Percentiles rank a stretch among this genome's conserved stretches.
These are phyloP conservation scores for Aspergillus flavus DNA, from an alignment of 2,329 filamentous ascomycete species.

Conservation along the genomic window DNA sequence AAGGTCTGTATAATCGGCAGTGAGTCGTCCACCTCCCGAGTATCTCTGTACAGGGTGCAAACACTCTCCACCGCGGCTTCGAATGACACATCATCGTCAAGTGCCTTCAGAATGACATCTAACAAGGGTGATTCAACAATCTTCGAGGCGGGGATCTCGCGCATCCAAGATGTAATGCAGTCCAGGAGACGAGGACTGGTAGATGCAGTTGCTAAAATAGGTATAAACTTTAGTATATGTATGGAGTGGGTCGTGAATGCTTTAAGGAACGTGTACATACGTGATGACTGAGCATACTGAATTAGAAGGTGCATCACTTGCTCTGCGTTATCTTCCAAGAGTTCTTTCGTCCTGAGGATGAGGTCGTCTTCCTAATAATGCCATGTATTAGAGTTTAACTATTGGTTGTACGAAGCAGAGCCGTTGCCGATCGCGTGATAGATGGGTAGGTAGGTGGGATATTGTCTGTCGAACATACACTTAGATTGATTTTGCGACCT, in stretches of 20 bases:
- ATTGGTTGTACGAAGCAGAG: constrained; percentile 11
- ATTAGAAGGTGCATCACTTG: constrained; percentile 85
- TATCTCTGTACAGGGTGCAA: constrained; percentile 89
- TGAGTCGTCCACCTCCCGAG: constrained; percentile 89
- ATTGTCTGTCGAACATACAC: constrained; percentile 74
- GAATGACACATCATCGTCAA: constrained; percentile 75
- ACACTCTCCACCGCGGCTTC: constrained; percentile 90
- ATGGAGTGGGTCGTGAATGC: neutral
- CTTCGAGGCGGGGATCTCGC: constrained; percentile 82
- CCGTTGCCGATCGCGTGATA: constrained; percentile 36
- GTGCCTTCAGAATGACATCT: constrained; percentile 74
- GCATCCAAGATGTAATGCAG: constrained; percentile 94
- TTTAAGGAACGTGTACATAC: constrained; percentile 51
- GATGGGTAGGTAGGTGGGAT: constrained; percentile 44
- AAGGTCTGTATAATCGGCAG: constrained; percentile 78
- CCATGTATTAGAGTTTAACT: constrained; percentile 52
- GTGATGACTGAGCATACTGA: constrained; percentile 87
- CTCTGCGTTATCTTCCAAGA: constrained; percentile 86
- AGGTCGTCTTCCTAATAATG: constrained; percentile 88
- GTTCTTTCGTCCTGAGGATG: constrained; percentile 77
- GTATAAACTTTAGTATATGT: neutral
- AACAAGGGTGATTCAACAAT: constrained; percentile 86
- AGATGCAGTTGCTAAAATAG: constrained; percentile 66
- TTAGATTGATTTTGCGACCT: constrained; percentile 98
- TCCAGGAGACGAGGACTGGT: constrained; percentile 89